Conservation (phyloP, 2,329 filamentous ascomycete species). For the Cryoendolithus antarcticus region DNA sequence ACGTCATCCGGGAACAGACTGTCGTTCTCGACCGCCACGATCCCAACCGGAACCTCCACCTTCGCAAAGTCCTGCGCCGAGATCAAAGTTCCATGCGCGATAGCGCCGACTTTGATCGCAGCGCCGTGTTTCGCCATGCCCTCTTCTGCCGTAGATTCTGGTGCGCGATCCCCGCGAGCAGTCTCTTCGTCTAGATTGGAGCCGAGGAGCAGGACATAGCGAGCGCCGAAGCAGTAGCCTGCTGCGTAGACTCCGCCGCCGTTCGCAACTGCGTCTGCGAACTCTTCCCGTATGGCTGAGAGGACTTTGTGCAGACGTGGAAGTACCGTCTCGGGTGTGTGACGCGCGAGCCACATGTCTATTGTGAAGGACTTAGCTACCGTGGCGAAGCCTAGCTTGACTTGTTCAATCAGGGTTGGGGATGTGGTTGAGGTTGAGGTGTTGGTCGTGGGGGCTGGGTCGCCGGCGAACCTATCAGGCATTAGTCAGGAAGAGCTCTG, state of each 20-base stretch:
- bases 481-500: neutral
- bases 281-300: slow-evolving; percentile 61
- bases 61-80: slow-evolving; percentile 56
- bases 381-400: slow-evolving; percentile 66
- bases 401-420: slow-evolving; percentile 47
- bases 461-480: slow-evolving; percentile 41
- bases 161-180: slow-evolving; percentile 27
- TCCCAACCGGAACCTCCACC: slow-evolving; percentile 55
- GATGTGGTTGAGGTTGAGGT: slow-evolving; percentile 30
- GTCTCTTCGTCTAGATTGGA: slow-evolving; percentile 37
- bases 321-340: slow-evolving; percentile 73
- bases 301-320: slow-evolving; percentile 65
- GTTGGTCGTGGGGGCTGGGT: slow-evolving; percentile 56
- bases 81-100: slow-evolving; percentile 61
- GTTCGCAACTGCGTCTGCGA: slow-evolving; percentile 61
- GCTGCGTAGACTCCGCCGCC: slow-evolving; percentile 67
- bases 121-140: slow-evolving; percentile 50
- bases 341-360: slow-evolving; percentile 82
- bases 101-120: slow-evolving; percentile 60
- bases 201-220: slow-evolving; percentile 60
- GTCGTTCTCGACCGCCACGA: slow-evolving; percentile 65
- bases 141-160: slow-evolving; percentile 46
- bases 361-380: slow-evolving; percentile 75
- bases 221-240: slow-evolving; percentile 69
- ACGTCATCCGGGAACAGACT: slow-evolving; percentile 66